phyloP scores from a whole-genome alignment of 257 asterid species.

The Coffea canephora region DNA sequence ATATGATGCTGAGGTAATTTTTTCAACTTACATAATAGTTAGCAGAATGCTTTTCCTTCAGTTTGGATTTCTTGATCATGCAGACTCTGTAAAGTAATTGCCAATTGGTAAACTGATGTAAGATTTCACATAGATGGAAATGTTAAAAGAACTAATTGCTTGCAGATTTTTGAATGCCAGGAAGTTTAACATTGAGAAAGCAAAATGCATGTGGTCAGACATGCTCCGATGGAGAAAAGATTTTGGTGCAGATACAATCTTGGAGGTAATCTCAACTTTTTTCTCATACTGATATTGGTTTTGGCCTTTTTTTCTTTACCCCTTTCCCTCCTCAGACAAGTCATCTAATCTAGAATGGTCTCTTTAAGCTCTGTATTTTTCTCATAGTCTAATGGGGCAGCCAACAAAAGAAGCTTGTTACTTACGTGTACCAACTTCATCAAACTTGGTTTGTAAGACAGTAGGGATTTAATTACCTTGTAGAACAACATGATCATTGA shows the following conservation, averaged over 20 bases:
- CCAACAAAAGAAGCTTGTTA: not conserved
- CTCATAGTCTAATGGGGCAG: not conserved
- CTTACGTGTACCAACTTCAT: not conserved
- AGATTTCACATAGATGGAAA: not conserved
- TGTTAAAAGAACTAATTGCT: conserved; percentile 9
- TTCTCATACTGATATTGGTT: not conserved
- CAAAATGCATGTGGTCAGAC: conserved; percentile 73
- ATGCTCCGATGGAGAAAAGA: conserved; percentile 77
- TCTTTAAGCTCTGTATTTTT: not conserved
- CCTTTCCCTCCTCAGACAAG: not conserved
- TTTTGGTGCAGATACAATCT: conserved; percentile 61
- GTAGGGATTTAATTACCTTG: not conserved
- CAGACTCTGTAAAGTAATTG: not conserved
- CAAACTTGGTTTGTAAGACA: not conserved
- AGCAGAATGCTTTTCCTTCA: not conserved
- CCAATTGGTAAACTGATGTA: not conserved
- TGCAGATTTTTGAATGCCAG: conserved; percentile 78
- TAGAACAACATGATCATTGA: not conserved
- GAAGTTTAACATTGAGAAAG: conserved; percentile 53
- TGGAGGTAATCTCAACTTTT: conserved; percentile 44
- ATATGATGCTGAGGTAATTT: conserved; percentile 56
- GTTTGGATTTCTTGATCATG: not conserved
- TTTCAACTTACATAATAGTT: not conserved
- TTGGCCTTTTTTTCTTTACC: no score
- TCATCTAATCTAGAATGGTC: not conserved